Conservation (phyloP, 441 rosid species). For the Raphanus hybrid region DNA sequence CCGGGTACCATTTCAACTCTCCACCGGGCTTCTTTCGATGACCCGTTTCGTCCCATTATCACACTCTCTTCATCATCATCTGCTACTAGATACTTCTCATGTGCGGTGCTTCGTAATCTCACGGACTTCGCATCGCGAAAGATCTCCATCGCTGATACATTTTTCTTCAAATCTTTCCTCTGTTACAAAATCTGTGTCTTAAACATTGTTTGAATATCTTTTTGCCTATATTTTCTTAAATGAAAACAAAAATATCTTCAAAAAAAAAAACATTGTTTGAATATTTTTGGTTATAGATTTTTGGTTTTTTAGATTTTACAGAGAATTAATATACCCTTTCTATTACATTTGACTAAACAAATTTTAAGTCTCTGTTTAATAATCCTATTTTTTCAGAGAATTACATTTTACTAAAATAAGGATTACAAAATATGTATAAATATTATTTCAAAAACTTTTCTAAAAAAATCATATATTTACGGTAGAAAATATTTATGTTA, state of each 20-base stretch:
- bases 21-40: constrained; percentile 58
- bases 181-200: not conserved
- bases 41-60: constrained; percentile 55
- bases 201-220: not conserved
- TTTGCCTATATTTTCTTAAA: no score
- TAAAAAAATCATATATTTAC: not conserved
- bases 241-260: no score
- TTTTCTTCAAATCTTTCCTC: constrained; percentile 30
- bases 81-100: constrained; percentile 58
- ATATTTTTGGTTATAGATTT: no score
- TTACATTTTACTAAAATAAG: not conserved
- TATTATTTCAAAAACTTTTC: not conserved
- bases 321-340: no score
- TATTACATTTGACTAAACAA: no score
- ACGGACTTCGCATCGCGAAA: constrained; percentile 60
- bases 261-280: not conserved
- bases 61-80: constrained; percentile 64
- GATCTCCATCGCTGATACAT: constrained; percentile 50
- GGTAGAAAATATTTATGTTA: not conserved
- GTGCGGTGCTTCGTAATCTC: constrained; percentile 57
- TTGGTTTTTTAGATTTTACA: no score
- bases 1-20: constrained; percentile 58
- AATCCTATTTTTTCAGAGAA: not conserved
- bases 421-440: not conserved
- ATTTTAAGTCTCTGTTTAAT: no score